A percentile compares a stretch with the other conserved stretches of the same genome.
Conservation (phyloP, 768 basidiomycete species). For the Floccularia luteovirens region DNA sequence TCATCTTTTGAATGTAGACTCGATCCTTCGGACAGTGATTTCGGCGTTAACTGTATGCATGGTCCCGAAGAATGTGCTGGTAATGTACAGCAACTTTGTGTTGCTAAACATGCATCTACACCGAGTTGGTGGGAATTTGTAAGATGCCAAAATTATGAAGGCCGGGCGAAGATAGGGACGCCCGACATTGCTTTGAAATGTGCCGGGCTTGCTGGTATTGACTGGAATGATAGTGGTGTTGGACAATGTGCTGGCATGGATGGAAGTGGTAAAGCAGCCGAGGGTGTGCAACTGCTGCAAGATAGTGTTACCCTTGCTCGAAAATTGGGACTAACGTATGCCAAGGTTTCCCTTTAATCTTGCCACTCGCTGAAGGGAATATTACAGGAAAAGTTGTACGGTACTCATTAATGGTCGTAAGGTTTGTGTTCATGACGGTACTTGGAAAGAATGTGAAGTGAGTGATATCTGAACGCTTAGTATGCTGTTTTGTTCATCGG, state of each 20-base stretch:
- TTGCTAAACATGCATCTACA: conserved; percentile 45
- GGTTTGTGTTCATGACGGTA: conserved; percentile 70
- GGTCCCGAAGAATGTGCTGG: conserved; percentile 79
- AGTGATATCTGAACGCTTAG: conserved; percentile 6
- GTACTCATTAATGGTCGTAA: conserved; percentile 62
- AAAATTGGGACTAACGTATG: conserved; percentile 48
- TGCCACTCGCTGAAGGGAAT: background rate
- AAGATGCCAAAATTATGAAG: conserved; percentile 71
- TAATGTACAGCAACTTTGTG: conserved; percentile 87
- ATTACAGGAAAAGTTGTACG: conserved; percentile 75
- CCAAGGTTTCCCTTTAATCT: conserved; percentile 6
- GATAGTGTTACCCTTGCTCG: conserved; percentile 43
- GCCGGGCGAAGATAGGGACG: conserved; percentile 53
- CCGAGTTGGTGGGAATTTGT: conserved; percentile 79
- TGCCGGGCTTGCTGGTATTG: conserved; percentile 51
- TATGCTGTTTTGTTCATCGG: background rate
- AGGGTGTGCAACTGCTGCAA: conserved; percentile 58
- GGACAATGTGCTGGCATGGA: conserved; percentile 55
- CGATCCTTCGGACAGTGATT: conserved; percentile 56
- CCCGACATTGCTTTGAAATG: conserved; percentile 61
- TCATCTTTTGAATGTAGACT: conserved; percentile 28
- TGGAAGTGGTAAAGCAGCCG: conserved; percentile 52
- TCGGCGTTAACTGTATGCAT: conserved; percentile 80
- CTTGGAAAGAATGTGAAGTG: conserved; percentile 78
- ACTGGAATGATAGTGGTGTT: conserved; percentile 57